A percentile compares a stretch with the other conserved stretches of the same genome.
Conservation (phyloP, 1,139 yeast species). For the Yamadazyma diospyri region DNA sequence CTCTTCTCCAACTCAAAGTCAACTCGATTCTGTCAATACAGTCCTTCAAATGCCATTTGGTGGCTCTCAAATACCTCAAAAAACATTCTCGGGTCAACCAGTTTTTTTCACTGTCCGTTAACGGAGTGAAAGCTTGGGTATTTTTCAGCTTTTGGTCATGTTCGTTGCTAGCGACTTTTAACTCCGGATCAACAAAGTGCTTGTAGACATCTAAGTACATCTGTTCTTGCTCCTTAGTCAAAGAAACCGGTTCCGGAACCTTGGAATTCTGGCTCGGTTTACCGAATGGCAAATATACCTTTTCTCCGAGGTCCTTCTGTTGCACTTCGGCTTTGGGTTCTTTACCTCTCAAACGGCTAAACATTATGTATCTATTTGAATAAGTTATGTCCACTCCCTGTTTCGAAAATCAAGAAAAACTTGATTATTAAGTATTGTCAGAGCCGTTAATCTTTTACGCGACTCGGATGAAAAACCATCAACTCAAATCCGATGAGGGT, state of each 20-base stretch:
- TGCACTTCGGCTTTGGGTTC: constrained; percentile 11
- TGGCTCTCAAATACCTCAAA: constrained; percentile 44
- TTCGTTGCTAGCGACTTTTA: constrained; percentile 38
- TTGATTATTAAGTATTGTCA: too few relatives aligned
- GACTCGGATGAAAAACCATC: too few relatives aligned
- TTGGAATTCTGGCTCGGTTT: constrained; percentile 43
- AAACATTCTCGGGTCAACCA: constrained; percentile 50
- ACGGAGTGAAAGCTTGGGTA: constrained; percentile 15
- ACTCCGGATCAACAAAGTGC: constrained; percentile 52
- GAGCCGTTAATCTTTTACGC: too few relatives aligned
- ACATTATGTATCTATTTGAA: constrained; percentile 12
- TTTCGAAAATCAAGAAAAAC: background rate
- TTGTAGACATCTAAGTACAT: constrained; percentile 58
- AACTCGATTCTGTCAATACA: constrained; percentile 41
- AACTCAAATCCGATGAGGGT: too few relatives aligned
- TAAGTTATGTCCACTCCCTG: too few relatives aligned
- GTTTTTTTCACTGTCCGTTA: constrained; percentile 33
- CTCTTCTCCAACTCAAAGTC: constrained; percentile 48
- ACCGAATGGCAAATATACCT: constrained; percentile 47
- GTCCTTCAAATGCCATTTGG: constrained; percentile 40
- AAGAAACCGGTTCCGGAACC: constrained; percentile 48
- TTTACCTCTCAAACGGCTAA: constrained; percentile 17
- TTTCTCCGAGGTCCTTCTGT: constrained; percentile 14
- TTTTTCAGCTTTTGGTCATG: constrained; percentile 25
- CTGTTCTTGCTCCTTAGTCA: constrained; percentile 51